phyloP scores from a whole-genome alignment of 306 rosid species.

The Trifolium fragiferum region DNA sequence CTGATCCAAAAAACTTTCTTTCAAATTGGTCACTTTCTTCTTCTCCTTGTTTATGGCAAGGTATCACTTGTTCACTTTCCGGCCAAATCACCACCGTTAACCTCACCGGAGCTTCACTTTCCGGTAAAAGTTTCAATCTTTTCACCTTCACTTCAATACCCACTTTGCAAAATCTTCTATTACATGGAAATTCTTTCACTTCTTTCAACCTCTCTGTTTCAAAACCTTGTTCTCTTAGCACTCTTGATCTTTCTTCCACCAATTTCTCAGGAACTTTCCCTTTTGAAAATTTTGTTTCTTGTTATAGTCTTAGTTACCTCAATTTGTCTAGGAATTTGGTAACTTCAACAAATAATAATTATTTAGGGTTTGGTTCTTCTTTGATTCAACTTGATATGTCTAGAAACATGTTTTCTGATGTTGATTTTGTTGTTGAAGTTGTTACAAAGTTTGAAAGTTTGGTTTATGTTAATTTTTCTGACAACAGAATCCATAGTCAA shows the following conservation, averaged over 20 bases:
- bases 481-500: slow-evolving; percentile 55
- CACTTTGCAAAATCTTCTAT: slow-evolving; percentile 42
- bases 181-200: slow-evolving; percentile 57
- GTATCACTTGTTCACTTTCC: slow-evolving; percentile 54
- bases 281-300: slow-evolving; percentile 36
- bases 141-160: slow-evolving; percentile 54
- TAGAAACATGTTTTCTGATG: slow-evolving; percentile 53
- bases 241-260: slow-evolving; percentile 67
- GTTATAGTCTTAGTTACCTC: slow-evolving; percentile 44
- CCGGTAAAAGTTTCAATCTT: slow-evolving; percentile 54
- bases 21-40: slow-evolving; percentile 48
- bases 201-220: slow-evolving; percentile 45
- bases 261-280: slow-evolving; percentile 53
- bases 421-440: slow-evolving; percentile 32
- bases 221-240: slow-evolving; percentile 37
- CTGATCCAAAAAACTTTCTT: slow-evolving; percentile 60
- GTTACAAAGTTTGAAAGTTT: slow-evolving; percentile 45
- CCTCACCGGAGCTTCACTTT: slow-evolving; percentile 57
- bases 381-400: slow-evolving; percentile 62
- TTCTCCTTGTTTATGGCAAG: slow-evolving; percentile 57
- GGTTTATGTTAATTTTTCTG: slow-evolving; percentile 55
- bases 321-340: slow-evolving; percentile 62
- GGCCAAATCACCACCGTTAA: slow-evolving; percentile 50
- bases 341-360: slow-evolving; percentile 7
- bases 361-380: slow-evolving; percentile 35